These are phyloP conservation scores for Castanea mollissima DNA, from an alignment of 306 rosid genomes.

Conservation along the genomic window DNA sequence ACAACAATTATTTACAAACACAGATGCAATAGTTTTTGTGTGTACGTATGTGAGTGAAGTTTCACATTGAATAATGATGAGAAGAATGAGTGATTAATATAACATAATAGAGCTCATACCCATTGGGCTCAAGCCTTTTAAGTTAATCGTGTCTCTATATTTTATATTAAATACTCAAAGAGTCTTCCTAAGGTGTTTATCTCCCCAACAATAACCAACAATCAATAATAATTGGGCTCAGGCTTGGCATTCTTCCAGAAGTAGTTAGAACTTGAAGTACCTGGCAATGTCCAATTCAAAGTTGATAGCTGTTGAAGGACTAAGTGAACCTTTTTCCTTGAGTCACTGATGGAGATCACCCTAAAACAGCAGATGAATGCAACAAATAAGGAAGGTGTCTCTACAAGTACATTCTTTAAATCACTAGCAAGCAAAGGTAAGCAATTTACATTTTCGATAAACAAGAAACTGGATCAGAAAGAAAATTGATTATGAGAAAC, in stretches of 20 bases:
- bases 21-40: not conserved
- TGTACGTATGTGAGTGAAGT: no score
- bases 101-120: no score
- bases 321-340: conserved; percentile 78
- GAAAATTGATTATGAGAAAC: not conserved
- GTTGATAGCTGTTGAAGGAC: conserved; percentile 64
- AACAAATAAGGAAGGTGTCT: conserved; percentile 17
- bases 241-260: conserved; percentile 4
- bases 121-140: no score
- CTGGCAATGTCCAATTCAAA: conserved; percentile 89
- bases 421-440: conserved; percentile 8
- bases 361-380: conserved; percentile 41
- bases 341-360: conserved; percentile 92
- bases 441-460: not conserved
- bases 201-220: not conserved
- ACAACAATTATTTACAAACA: not conserved
- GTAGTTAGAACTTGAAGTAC: conserved; percentile 27
- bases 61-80: no score
- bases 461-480: not conserved
- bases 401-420: conserved; percentile 16
- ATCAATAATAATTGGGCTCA: not conserved
- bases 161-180: no score
- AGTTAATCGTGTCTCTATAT: no score
- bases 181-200: no score
- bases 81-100: no score